Evolutionary conservation across 768 basidiomycete genomes (phyloP).

Genomic region (Boletus pseudopeckii): DNA sequence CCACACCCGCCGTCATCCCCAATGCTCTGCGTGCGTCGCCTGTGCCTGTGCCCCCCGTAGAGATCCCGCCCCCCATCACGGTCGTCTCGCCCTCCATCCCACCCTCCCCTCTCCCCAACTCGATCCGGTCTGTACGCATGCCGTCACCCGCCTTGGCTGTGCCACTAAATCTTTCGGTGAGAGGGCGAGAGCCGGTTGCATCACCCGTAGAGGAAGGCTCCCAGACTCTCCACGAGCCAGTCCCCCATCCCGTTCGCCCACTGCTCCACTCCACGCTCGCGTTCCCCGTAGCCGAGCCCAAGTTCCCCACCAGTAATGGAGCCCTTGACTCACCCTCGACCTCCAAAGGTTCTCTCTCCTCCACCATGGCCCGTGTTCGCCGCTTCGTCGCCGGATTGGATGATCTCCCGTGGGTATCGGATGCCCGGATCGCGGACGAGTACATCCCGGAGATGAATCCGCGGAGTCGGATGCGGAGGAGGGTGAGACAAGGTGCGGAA

Average conservation of each 20-base stretch:
- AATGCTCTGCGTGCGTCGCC: constrained; percentile 4
- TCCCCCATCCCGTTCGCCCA: neutral
- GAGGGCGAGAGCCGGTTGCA: neutral
- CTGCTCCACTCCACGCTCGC: neutral
- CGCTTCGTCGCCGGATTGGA: constrained; percentile 36
- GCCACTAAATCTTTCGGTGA: neutral
- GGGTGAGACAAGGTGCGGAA: constrained; percentile 14
- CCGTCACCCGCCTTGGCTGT: neutral
- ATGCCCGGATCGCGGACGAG: constrained; percentile 40
- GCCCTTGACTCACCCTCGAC: constrained; percentile 1
- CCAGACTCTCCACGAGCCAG: constrained; percentile 18
- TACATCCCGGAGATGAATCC: constrained; percentile 38
- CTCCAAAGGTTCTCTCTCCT: constrained; percentile 6
- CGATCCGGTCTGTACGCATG: constrained; percentile 3
- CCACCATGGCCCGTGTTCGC: constrained; percentile 35
- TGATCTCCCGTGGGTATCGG: constrained; percentile 43
- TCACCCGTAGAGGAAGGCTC: constrained; percentile 9
- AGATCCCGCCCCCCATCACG: constrained; percentile 5
- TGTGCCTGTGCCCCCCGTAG: neutral
- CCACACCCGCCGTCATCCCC: neutral
- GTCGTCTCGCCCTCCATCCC: constrained; percentile 15
- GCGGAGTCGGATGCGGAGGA: constrained; percentile 15
- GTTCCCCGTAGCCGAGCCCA: neutral
- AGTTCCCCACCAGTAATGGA: neutral
- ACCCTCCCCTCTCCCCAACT: constrained; percentile 1